Evolutionary conservation across 768 basidiomycete species (phyloP).

Genomic region (Grammothele lineata): DNA sequence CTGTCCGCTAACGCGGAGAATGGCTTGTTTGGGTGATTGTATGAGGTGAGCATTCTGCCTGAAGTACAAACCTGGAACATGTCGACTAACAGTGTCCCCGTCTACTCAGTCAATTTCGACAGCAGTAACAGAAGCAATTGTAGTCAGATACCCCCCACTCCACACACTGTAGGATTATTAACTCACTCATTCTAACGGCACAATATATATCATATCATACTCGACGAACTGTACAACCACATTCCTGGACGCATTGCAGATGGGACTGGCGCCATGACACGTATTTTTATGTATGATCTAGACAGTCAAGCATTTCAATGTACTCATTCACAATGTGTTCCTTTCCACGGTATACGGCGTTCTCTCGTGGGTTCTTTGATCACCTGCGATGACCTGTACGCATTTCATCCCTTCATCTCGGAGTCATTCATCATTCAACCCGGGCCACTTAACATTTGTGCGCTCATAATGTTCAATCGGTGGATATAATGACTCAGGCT

Average conservation of each 20-base stretch:
- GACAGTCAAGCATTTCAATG: slow-evolving; percentile 4
- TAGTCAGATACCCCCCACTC: slow-evolving; percentile 19
- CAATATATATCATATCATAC: slow-evolving; percentile 12
- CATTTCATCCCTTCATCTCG: too few relatives aligned
- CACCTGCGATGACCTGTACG: too few relatives aligned
- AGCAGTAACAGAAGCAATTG: slow-evolving; percentile 12
- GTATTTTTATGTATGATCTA: slow-evolving; percentile 10
- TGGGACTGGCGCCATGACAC: slow-evolving; percentile 10
- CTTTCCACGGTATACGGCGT: too few relatives aligned
- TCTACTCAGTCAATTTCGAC: neutral
- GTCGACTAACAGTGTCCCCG: too few relatives aligned
- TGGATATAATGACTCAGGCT: too few relatives aligned
- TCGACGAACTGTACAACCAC: slow-evolving; percentile 6
- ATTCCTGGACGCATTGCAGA: slow-evolving; percentile 11
- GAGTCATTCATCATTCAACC: too few relatives aligned
- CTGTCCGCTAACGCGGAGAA: slow-evolving; percentile 21
- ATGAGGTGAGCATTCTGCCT: slow-evolving; percentile 11
- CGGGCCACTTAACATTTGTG: too few relatives aligned
- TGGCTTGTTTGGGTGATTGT: slow-evolving; percentile 30
- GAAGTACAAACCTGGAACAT: too few relatives aligned
- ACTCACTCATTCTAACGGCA: slow-evolving; percentile 8
- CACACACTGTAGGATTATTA: slow-evolving; percentile 17
- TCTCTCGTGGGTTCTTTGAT: too few relatives aligned
- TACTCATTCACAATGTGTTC: neutral
- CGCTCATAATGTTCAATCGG: too few relatives aligned